Conservation (phyloP, 2,329 filamentous ascomycete genomes). For the Sordariomycetes sp. region DNA sequence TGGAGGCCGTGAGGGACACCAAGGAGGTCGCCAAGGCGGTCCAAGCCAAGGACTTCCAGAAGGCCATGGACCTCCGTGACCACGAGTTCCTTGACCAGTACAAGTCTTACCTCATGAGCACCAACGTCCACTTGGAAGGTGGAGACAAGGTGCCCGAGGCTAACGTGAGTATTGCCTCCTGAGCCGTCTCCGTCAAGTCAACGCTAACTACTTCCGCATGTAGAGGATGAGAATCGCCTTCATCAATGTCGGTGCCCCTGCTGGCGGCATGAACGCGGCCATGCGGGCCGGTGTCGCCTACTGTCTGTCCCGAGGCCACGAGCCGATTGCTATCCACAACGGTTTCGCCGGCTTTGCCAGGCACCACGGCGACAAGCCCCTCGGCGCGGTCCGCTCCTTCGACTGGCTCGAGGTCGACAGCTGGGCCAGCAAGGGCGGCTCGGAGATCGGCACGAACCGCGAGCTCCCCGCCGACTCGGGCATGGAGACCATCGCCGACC, state of each 20-base stretch:
- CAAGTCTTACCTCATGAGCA: conserved; percentile 81
- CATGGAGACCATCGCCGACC: conserved; percentile 66
- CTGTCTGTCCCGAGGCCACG: conserved; percentile 84
- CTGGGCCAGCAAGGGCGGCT: conserved; percentile 94
- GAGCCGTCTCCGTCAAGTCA: neutral
- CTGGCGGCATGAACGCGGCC: conserved; percentile 96
- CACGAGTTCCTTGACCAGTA: conserved; percentile 92
- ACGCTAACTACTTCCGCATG: conserved; percentile 10
- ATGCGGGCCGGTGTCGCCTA: conserved; percentile 88
- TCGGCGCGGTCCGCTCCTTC: conserved; percentile 73
- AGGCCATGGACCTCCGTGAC: conserved; percentile 78
- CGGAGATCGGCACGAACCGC: conserved; percentile 95
- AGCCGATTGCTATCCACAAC: conserved; percentile 86
- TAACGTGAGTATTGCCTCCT: conserved; percentile 37
- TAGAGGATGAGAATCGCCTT: conserved; percentile 88
- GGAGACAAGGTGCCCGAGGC: conserved; percentile 49
- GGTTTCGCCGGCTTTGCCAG: conserved; percentile 89
- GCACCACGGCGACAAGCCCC: conserved; percentile 72
- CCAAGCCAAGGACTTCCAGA: conserved; percentile 70
- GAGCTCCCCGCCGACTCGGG: conserved; percentile 78
- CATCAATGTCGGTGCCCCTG: conserved; percentile 91
- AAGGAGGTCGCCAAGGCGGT: conserved; percentile 76
- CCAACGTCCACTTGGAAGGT: conserved; percentile 60
- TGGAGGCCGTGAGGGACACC: conserved; percentile 79
- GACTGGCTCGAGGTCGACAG: conserved; percentile 88